Evolutionary conservation across 1,139 yeast genomes (phyloP), one percentile per base, ranked within the genome.

Genomic region (Nematodospora anomalae): DNA sequence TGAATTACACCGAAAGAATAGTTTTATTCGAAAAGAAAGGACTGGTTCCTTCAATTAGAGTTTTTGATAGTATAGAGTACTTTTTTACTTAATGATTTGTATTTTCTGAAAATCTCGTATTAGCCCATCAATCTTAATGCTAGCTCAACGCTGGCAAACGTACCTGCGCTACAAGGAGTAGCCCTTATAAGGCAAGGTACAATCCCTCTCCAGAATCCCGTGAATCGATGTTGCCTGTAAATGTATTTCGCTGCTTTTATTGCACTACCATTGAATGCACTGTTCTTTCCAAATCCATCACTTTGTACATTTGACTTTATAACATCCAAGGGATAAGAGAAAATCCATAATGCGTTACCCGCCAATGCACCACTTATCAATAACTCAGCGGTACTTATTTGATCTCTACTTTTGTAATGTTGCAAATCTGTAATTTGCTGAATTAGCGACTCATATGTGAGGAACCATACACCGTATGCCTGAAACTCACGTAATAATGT

Each of bases 381-480:
- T 28, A 83, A 66, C 53, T 82, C 80, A 45, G 80, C 74, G 0
- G 90, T 77, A 2, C 79, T 69, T 21, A 83, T 69, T 13, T 79
- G 74, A 31, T 70, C 63, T 41, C 90, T 62, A 11, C 67, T 60
- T 23, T 52, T 52, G 43, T 67, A 68, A 28, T 57, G 58, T 30
- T 60, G 56, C 9, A 49, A 47, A 22, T 54, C 51, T 24, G 65
- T 58, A 13, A 77, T 64, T 36, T 58, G 55, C 33, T 64, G 65
- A 51, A 84, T 77, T 37, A 84, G 59, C 28, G 66, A 69, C 53
- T 85, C 95, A 55, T 81, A 85, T 0, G 89, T 70, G 42, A 82
- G 60, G 49, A 85, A 85, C 94, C 94, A 85, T 11, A 83, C 80
- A 11, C 95, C 95, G 50, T 84, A 84, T 0, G 92, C 90, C 53